phyloP scores from a whole-genome alignment of 225 moss, liverwort and hornwort species.

The Marchantia polymorpha region DNA sequence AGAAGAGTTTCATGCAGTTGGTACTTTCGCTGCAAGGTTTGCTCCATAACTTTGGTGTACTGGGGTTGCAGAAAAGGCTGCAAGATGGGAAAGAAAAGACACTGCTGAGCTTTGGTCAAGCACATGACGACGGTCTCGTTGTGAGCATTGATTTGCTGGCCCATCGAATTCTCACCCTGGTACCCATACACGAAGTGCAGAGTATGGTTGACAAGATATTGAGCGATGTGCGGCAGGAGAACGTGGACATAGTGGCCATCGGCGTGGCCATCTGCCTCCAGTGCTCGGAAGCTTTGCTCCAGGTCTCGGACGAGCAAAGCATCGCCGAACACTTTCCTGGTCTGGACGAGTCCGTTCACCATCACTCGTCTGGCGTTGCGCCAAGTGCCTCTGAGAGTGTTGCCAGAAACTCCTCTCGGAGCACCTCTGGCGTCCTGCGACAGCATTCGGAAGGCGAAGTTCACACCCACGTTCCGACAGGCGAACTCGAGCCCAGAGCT shows the following conservation, averaged over 20 bases:
- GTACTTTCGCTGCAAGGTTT: not conserved
- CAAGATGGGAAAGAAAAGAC: not conserved
- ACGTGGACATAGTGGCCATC: not conserved
- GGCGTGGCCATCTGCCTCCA: not conserved
- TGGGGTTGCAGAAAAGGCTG: not conserved
- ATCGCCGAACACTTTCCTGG: constrained; percentile 3
- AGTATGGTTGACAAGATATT: not conserved
- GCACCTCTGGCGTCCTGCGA: not conserved
- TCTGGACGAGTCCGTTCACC: not conserved
- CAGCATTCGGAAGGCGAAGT: constrained; percentile 6
- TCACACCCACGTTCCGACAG: not conserved
- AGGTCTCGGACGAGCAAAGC: constrained; percentile 7
- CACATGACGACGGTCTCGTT: not conserved
- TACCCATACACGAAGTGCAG: not conserved
- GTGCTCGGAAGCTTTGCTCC: not conserved
- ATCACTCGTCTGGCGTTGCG: not conserved
- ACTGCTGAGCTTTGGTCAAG: not conserved
- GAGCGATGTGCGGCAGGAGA: not conserved
- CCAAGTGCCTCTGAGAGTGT: not conserved
- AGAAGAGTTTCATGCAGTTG: not conserved
- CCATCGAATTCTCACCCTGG: not conserved
- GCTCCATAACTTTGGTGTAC: not conserved
- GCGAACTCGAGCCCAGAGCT: constrained; percentile 1
- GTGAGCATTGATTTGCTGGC: not conserved
- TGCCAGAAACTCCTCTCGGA: not conserved